These are phyloP conservation scores for Aspergillus sp. DNA, from an alignment of 2,329 filamentous ascomycete genomes.

Conservation along the genomic window DNA sequence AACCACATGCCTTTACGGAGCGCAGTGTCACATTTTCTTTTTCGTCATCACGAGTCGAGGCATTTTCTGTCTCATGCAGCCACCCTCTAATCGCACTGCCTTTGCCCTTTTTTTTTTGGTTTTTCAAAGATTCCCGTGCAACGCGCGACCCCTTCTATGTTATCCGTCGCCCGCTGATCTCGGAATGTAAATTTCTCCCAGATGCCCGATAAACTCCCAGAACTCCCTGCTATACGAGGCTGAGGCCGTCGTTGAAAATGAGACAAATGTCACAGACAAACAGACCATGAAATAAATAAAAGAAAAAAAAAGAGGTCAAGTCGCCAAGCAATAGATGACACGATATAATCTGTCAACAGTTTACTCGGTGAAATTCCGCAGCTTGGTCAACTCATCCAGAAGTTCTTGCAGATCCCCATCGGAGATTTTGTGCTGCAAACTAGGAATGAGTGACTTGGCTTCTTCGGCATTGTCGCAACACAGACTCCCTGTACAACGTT, in stretches of 20 bases:
- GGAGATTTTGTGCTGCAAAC: constrained; percentile 79
- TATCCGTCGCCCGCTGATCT: not conserved
- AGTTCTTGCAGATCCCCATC: constrained; percentile 86
- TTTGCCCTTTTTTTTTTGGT: not conserved
- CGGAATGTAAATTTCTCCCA: not conserved
- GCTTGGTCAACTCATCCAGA: constrained; percentile 85
- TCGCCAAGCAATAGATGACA: not conserved
- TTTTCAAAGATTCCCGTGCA: not conserved
- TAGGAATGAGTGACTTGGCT: constrained; percentile 93
- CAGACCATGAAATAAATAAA: not conserved
- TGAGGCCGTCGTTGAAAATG: not conserved
- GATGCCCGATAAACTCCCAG: constrained; percentile 11
- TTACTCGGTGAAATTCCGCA: constrained; percentile 54
- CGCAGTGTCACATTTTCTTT: constrained; percentile 1
- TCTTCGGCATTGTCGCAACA: constrained; percentile 93
- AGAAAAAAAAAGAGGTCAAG: constrained; percentile 2
- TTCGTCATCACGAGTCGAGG: not conserved
- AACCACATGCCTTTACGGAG: not conserved
- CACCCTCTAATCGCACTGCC: not conserved
- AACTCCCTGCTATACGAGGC: constrained; percentile 28
- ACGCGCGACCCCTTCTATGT: not conserved
- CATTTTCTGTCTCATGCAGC: not conserved
- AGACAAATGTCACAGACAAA: not conserved
- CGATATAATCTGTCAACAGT: not conserved
- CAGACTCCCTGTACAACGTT: constrained; percentile 65